A percentile compares a stretch with the other conserved stretches of the same genome.
Evolutionary conservation across 345 rosid genomes (phyloP).

Genomic region (Populus davidiana): DNA sequence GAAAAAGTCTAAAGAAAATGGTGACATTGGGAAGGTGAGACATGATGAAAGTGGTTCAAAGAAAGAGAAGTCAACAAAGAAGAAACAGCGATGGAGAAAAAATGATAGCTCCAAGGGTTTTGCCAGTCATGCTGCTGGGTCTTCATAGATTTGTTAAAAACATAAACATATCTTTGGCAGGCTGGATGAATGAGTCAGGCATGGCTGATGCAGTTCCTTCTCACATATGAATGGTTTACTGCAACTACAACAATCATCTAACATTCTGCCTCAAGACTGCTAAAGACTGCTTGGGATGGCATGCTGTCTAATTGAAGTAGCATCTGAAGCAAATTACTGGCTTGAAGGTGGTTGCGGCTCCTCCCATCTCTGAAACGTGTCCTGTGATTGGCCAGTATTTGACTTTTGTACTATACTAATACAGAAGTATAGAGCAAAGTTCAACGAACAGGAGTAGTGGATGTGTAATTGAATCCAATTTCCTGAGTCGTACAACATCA

Average conservation of each 20-base stretch:
- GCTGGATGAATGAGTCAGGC: background rate
- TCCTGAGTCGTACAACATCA: too few relatives aligned
- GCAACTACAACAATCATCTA: background rate
- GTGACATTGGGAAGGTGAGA: slow-evolving; percentile 16
- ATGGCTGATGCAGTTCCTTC: background rate
- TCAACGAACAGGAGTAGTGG: too few relatives aligned
- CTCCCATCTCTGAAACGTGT: too few relatives aligned
- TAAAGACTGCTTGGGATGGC: background rate
- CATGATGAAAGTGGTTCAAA: slow-evolving; percentile 27
- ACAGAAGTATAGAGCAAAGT: too few relatives aligned
- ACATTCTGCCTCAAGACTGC: background rate
- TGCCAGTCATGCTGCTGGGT: slow-evolving; percentile 7
- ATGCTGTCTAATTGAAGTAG: too few relatives aligned
- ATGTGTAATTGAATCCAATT: too few relatives aligned
- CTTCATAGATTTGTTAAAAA: slow-evolving; percentile 10
- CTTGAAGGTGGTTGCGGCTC: too few relatives aligned
- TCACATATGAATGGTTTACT: background rate
- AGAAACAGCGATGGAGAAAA: slow-evolving; percentile 23
- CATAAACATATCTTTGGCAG: background rate
- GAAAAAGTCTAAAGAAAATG: slow-evolving; percentile 37
- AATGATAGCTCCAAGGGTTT: slow-evolving; percentile 16
- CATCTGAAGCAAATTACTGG: too few relatives aligned
- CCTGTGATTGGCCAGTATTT: too few relatives aligned
- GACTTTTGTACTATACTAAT: too few relatives aligned
- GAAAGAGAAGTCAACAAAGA: slow-evolving; percentile 33